Percentiles rank a stretch among this genome's conserved stretches.
phyloP scores from a whole-genome alignment of 352 stramenopile species.

The Phytopythium vexans region DNA sequence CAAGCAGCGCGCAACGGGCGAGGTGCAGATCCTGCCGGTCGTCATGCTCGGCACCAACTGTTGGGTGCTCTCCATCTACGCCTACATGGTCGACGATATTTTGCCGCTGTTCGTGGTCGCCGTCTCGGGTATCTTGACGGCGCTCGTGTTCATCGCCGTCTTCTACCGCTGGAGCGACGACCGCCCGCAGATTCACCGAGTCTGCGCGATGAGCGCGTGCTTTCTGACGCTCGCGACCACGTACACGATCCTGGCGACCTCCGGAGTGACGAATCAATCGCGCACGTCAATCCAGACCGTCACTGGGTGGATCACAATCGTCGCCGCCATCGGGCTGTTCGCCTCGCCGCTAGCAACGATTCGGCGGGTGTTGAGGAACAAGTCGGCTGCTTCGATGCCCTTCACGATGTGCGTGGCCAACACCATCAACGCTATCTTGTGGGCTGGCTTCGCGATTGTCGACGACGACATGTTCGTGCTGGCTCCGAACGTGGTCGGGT shows the following conservation, averaged over 20 bases:
- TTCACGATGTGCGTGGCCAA: conserved; percentile 40
- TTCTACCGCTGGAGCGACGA: conserved; percentile 34
- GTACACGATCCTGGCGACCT: conserved; percentile 38
- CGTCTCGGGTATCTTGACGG: conserved; percentile 20
- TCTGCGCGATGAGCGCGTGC: conserved; percentile 11
- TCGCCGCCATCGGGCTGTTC: conserved; percentile 33
- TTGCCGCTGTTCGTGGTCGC: conserved; percentile 32
- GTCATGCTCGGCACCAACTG: conserved; percentile 68
- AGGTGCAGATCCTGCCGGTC: conserved; percentile 50
- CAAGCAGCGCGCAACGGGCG: conserved; percentile 38
- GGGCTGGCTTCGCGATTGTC: conserved; percentile 33
- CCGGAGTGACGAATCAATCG: conserved; percentile 18
- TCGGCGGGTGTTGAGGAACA: conserved; percentile 26
- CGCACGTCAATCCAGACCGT: conserved; percentile 6
- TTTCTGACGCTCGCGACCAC: conserved; percentile 28
- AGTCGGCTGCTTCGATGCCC: conserved; percentile 39
- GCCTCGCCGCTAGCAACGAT: conserved; percentile 38
- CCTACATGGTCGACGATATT: conserved; percentile 32
- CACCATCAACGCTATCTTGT: conserved; percentile 36
- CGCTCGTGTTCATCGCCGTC: conserved; percentile 23
- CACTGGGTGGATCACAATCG: conserved; percentile 23
- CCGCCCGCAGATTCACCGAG: conserved; percentile 20
- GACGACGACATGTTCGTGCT: conserved; percentile 28
- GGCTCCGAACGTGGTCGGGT: conserved; percentile 21
- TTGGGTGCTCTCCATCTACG: conserved; percentile 53